Base-by-base conservation (phyloP, 2,329 filamentous ascomycete genomes). In the Fonsecaea monophora region DNA sequence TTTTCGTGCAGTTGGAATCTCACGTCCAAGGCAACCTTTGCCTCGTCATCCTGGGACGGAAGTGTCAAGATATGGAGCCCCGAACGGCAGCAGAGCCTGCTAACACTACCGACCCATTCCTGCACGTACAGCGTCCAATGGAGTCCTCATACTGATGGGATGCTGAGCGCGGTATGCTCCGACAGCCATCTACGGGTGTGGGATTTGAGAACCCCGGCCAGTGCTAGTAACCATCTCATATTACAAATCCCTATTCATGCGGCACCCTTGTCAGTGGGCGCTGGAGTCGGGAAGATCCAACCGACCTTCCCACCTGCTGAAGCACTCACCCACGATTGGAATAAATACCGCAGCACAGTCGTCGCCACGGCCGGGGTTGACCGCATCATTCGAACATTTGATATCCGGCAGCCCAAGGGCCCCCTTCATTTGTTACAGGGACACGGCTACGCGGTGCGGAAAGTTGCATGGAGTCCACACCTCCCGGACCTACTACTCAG, bases 1-100 rank as follows among this genome's bases (percentile, higher is more conserved):
- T 97, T 98, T 77, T 90, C 92, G 1, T 93, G 97, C 3, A 87
- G 90, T 75, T 99, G 94, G 94, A 97, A 94, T 74, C 87, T 96
- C 21, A 87, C 96, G 4, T 87, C 91, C 35, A 99, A 99, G 77
- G 91, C 95, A 74, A 92, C 88, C 0, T 98, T 99, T 76, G 86
- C 93, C 35, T 96, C 92, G 0, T 93, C 90, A 71, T 96, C 92
- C 5, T 99, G 95, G 95, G 95, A 99, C 75, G 95, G 95, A 58
- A 96, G 92, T 1, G 88, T 98, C 73, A 97, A 97, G 81, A 89
- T 99, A 74, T 99, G 94, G 94, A 92, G 92, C 13, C 95, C 95
- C 0, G 89, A 90, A 57, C 85, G 91, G 45, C 71, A 73, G 60
- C 84, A 89, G 62, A 94, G 92, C 37, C 82, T 99, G 65, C 86